Percentiles rank a stretch among this genome's conserved stretches.
phyloP scores from a whole-genome alignment of 805 yeast species.

The Saccharomycopsis fodiens region DNA sequence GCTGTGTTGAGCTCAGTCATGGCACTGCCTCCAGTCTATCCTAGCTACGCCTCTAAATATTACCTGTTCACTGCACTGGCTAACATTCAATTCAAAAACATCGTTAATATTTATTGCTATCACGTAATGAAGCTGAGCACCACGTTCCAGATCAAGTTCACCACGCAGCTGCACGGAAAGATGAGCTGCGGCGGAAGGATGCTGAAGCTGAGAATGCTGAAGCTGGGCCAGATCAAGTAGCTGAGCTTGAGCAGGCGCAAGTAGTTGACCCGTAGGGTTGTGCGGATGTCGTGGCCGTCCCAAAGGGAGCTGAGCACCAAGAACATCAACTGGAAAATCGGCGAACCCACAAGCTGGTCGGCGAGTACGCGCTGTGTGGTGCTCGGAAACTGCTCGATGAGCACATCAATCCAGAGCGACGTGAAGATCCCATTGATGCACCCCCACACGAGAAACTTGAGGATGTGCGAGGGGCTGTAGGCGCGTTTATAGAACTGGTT shows the following conservation, averaged over 20 bases:
- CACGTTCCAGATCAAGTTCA: conserved; percentile 49
- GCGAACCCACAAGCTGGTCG: conserved; percentile 52
- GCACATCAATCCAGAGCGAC: conserved; percentile 45
- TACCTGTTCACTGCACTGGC: too few species aligned
- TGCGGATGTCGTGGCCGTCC: conserved; percentile 38
- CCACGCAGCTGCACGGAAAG: conserved; percentile 52
- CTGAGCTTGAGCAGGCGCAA: conserved; percentile 43
- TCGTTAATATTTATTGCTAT: not conserved
- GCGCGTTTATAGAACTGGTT: conserved; percentile 17
- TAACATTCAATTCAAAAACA: too few species aligned
- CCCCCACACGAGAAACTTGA: conserved; percentile 56
- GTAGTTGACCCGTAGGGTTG: conserved; percentile 32
- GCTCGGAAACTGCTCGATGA: conserved; percentile 33
- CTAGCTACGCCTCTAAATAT: too few species aligned
- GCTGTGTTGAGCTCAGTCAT: too few species aligned
- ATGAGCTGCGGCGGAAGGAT: conserved; percentile 41
- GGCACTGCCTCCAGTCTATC: too few species aligned
- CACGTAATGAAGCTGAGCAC: conserved; percentile 33
- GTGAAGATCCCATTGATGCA: conserved; percentile 48
- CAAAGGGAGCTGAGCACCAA: conserved; percentile 42
- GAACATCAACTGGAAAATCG: conserved; percentile 46
- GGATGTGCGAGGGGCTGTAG: conserved; percentile 7
- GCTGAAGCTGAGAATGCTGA: conserved; percentile 43
- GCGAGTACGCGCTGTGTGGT: conserved; percentile 34
- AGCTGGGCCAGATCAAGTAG: conserved; percentile 53